Evolutionary conservation across 1,284 basidiomycete species (phyloP).

Genomic region (Mycosarcoma mackinlayi): DNA sequence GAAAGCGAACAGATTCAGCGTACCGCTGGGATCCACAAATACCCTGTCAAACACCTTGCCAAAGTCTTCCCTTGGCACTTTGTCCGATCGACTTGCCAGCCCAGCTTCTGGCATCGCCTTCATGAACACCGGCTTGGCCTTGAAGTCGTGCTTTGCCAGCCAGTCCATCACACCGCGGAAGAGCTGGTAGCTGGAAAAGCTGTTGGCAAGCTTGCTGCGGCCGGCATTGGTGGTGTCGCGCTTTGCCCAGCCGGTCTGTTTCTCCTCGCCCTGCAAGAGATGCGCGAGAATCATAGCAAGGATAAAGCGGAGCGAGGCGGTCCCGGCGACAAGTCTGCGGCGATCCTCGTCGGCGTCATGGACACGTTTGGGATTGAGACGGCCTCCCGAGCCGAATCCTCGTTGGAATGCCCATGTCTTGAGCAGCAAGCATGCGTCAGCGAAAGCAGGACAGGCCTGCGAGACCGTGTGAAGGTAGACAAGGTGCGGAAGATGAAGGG

Average conservation of each 20-base stretch:
- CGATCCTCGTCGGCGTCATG: conserved; percentile 14
- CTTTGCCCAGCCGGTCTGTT: conserved; percentile 39
- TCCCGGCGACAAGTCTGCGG: conserved; percentile 57
- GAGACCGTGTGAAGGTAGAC: conserved; percentile 78
- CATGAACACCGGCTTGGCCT: conserved; percentile 75
- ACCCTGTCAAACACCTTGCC: conserved; percentile 69
- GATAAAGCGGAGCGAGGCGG: conserved; percentile 76
- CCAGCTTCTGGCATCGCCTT: conserved; percentile 68
- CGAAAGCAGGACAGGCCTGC: conserved; percentile 76
- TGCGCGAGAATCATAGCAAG: conserved; percentile 68
- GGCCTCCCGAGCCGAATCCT: conserved; percentile 73
- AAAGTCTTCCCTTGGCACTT: conserved; percentile 68
- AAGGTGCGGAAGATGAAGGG: conserved; percentile 77
- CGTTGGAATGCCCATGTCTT: conserved; percentile 91
- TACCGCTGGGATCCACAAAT: conserved; percentile 84
- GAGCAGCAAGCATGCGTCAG: conserved; percentile 81
- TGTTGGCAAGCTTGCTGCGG: conserved; percentile 73
- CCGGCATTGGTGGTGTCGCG: conserved; percentile 68
- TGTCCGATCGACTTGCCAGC: conserved; percentile 45
- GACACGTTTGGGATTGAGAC: conserved; percentile 67
- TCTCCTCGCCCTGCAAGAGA: conserved; percentile 67
- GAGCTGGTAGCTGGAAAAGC: conserved; percentile 85
- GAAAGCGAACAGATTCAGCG: conserved; percentile 77
- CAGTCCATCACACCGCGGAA: conserved; percentile 84
- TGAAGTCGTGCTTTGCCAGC: conserved; percentile 77